A percentile compares a stretch with the other conserved stretches of the same genome.
Evolutionary conservation across 106 monocot species (phyloP).

Genomic region (Posidonia australis): DNA sequence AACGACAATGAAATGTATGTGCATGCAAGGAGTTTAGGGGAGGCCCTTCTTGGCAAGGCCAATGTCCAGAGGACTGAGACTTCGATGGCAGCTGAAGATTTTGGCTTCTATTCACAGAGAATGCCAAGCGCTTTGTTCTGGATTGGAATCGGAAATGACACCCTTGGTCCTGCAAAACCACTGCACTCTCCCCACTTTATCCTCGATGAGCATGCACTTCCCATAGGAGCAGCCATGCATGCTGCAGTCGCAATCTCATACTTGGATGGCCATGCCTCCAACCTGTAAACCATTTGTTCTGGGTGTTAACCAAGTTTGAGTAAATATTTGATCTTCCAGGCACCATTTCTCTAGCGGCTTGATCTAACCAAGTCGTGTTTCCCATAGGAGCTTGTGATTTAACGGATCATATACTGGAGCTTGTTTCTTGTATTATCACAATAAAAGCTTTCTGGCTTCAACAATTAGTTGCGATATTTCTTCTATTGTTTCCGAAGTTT

Average conservation of each 20-base stretch:
- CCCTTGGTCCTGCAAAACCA: conserved; percentile 9
- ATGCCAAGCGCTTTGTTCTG: conserved; percentile 20
- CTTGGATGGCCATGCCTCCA: conserved; percentile 9
- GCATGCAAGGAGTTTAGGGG: conserved; percentile 19
- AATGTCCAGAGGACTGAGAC: background rate
- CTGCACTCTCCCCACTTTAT: conserved; percentile 26
- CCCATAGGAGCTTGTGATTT: too few relatives aligned
- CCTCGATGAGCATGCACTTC: conserved; percentile 24
- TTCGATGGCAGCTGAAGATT: conserved; percentile 26
- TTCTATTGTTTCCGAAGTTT: too few relatives aligned
- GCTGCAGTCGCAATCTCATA: conserved; percentile 23
- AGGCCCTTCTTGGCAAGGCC: conserved; percentile 12
- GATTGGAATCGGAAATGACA: conserved; percentile 17
- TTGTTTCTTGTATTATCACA: too few relatives aligned
- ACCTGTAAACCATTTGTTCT: too few relatives aligned
- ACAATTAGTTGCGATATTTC: too few relatives aligned
- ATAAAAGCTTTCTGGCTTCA: too few relatives aligned
- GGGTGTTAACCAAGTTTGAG: too few relatives aligned
- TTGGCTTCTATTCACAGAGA: conserved; percentile 27
- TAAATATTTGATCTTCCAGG: too few relatives aligned
- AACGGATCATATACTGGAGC: too few relatives aligned
- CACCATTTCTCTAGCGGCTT: too few relatives aligned
- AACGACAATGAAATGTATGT: conserved; percentile 16
- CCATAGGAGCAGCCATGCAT: conserved; percentile 19
- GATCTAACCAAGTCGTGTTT: too few relatives aligned